Percentiles rank a stretch among this genome's conserved stretches.
phyloP scores from a whole-genome alignment of 108 stramenopile species.

The Nitzschia sp. region DNA sequence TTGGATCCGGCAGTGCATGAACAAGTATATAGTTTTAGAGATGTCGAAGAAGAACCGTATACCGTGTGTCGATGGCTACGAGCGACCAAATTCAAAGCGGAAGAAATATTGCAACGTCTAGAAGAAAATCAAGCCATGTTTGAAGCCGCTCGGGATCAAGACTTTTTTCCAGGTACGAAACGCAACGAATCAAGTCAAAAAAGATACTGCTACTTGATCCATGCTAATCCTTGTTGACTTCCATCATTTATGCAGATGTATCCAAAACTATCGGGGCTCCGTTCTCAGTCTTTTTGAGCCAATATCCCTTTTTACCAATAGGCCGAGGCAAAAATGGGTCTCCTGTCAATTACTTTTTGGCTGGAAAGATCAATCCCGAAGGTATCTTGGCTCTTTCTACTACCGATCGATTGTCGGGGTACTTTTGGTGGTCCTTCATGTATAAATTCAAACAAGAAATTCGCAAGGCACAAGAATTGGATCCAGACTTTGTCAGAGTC shows the following conservation, averaged over 20 bases:
- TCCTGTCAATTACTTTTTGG: constrained; percentile 49
- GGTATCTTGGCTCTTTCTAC: constrained; percentile 39
- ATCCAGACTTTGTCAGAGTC: constrained; percentile 47
- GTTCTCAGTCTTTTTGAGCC: constrained; percentile 46
- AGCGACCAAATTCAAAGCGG: constrained; percentile 51
- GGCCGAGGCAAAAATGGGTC: constrained; percentile 53
- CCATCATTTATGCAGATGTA: constrained; percentile 31
- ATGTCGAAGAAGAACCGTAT: constrained; percentile 56
- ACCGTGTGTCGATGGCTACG: constrained; percentile 57
- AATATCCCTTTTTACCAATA: constrained; percentile 45
- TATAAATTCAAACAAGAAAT: constrained; percentile 40
- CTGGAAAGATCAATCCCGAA: constrained; percentile 44
- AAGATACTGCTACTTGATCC: too few species aligned
- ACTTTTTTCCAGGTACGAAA: constrained; percentile 39
- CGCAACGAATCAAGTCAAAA: too few species aligned
- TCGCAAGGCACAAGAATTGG: constrained; percentile 13
- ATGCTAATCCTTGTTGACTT: too few species aligned
- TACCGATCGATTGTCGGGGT: constrained; percentile 15
- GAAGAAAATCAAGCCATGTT: constrained; percentile 31
- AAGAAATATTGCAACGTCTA: constrained; percentile 37
- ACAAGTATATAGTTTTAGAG: constrained; percentile 38
- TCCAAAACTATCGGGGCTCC: constrained; percentile 34
- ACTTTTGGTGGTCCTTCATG: constrained; percentile 52
- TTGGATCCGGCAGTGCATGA: constrained; percentile 19
- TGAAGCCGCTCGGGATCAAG: constrained; percentile 34